Evolutionary conservation across 306 rosid genomes (phyloP), one percentile per base, ranked within the genome.

Genomic region (Sicyos baderoa): DNA sequence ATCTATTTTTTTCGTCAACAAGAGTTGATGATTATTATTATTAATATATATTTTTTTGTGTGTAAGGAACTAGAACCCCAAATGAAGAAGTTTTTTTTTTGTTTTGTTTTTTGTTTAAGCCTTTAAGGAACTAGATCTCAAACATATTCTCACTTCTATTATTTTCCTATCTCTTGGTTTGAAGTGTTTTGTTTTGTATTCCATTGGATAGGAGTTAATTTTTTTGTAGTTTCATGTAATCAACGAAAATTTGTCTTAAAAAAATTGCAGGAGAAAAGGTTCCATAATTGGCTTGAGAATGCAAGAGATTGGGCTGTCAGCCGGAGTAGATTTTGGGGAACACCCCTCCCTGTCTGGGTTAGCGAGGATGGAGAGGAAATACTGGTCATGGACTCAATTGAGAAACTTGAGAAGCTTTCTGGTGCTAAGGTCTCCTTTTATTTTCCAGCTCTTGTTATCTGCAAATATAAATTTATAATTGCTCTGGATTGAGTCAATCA

Each of bases 231-330:
- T 13, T 47, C 51, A 12, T 47, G 13, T 47, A 3, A 42, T 42
- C 12, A 42, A 42, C 2, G 47, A 42, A 42, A 8, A 2, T 42
- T 9, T 42, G 47, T 42, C n/a, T 1, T 47, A 47, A 12, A 47
- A 47, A 52, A 51, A 49, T 72, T 56, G 58, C 65, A 93, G 99
- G 97, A 93, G 56, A 93, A 90, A 66, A 79, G 97, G 70, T 93
- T 93, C 74, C 99, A 93, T 84, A 93, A 93, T 79, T 93, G 99
- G 99, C 85, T 93, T 56, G 99, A 93, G 84, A 93, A 93, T 90
- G 99, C 97, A 21, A 88, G 99, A 82, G 99, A 93, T 75, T 93
- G 99, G 97, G 97, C 97, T 68, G 82, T 93, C 70, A 93, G 99
- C 79, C 91, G 99, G 17, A 93, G 97, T 86, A 85, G 97, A 83